Evolutionary conservation across 129 eudicot species (phyloP).

Genomic region (Silybum marianum): DNA sequence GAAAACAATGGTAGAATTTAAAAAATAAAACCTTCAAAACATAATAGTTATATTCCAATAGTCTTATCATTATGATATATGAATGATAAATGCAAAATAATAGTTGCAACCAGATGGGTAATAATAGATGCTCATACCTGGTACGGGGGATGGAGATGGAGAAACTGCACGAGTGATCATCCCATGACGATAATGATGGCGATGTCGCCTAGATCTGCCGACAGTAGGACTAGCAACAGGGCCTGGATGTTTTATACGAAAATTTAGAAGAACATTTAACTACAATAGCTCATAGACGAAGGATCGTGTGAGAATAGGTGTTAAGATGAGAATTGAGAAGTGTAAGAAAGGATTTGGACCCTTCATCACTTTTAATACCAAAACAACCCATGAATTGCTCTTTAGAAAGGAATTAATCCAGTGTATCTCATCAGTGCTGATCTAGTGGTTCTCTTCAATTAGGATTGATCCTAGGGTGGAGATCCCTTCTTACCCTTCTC

Average conservation of each 20-base stretch:
- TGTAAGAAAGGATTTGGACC: too few relatives aligned
- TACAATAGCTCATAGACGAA: neutral
- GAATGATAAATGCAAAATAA: neutral
- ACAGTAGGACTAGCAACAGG: slow-evolving; percentile 53
- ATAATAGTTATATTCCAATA: neutral
- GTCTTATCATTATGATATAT: neutral
- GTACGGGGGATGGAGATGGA: slow-evolving; percentile 68
- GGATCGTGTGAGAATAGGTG: too few relatives aligned
- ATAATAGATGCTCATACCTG: slow-evolving; percentile 48
- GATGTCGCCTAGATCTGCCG: slow-evolving; percentile 47
- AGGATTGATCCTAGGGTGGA: too few relatives aligned
- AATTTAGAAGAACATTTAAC: slow-evolving; percentile 13
- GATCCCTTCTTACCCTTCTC: too few relatives aligned
- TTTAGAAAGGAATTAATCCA: too few relatives aligned
- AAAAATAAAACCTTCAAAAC: neutral
- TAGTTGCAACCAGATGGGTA: neutral
- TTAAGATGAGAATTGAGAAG: too few relatives aligned
- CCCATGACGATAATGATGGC: slow-evolving; percentile 48
- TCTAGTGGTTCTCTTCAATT: too few relatives aligned
- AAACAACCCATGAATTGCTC: too few relatives aligned
- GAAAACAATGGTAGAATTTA: neutral
- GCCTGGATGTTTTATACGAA: slow-evolving; percentile 43
- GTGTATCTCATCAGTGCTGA: too few relatives aligned
- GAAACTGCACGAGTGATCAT: slow-evolving; percentile 53
- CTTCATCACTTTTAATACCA: too few relatives aligned